Evolutionary conservation across 768 basidiomycete species (phyloP), one percentile per base, ranked within the genome.

Genomic region (Infundibulicybe gibba): DNA sequence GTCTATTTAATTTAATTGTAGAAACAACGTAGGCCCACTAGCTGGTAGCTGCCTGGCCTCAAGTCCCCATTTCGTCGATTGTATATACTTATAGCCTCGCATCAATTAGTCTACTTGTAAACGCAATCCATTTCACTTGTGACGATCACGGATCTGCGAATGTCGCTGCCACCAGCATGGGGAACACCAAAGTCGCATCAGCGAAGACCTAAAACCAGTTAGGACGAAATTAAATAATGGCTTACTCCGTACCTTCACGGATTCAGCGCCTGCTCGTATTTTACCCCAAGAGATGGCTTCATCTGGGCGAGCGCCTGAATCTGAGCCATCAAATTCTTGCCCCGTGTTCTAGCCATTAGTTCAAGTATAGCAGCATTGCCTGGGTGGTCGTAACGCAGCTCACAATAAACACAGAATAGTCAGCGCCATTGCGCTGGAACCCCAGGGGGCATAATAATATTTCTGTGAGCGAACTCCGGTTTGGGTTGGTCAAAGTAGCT

Each of bases 251-350:
- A 88, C 92, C 76, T 95, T 92, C 5, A 93, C 83, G 6, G 89
- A 75, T 62, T 91, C 85, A 4, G 90, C 75, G 8, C 84, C 85
- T 11, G 87, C 85, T 32, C 92, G 80, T 52, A 98, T 97, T 72
- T 99, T 99, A 1, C 97, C 97, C 97, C 97, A 99, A 3, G 90
- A 94, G 19, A 99, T 83, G 1, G 97, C 97, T 67, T 99, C 97
- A 57, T 99, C 97, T 8, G 97, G 97, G 49, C 91, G 75, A 30
- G 97, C 94, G 14, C 95, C 95, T 5, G 94, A 94, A 64, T 98
- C 95, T 6, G 94, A 97, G 2, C 97, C 97, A 62, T 99, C 97
- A 54, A 97, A 99, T 71, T 99, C 97, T 71, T 99, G 94, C 0
- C 95, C 97, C 2, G 97, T 99, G 60, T 98, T 99, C 90, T 92